Conservation (phyloP, 257 asterid genomes). For the Nicotiana knightiana region DNA sequence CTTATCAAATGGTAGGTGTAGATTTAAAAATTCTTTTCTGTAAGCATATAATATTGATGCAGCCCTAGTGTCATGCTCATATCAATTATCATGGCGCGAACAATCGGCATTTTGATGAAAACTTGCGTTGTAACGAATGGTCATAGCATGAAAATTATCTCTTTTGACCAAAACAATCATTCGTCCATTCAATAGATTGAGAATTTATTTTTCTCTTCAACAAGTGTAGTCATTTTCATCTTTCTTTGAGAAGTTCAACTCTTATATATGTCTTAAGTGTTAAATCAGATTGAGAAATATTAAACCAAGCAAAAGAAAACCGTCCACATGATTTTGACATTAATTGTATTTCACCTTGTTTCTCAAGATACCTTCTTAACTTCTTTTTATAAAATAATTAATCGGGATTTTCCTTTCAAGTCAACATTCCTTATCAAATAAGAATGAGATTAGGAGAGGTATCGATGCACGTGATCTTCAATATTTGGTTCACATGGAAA, state of each 20-base stretch:
- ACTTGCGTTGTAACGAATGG: not conserved
- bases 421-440: slow-evolving; percentile 14
- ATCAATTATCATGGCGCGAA: not conserved
- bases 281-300: not conserved
- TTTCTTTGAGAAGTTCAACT: not conserved
- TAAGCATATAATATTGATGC: not conserved
- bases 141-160: not conserved
- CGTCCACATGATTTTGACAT: not conserved
- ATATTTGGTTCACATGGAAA: slow-evolving; percentile 22
- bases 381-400: not conserved
- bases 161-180: not conserved
- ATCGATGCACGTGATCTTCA: slow-evolving; percentile 20
- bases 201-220: not conserved
- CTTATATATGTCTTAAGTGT: not conserved
- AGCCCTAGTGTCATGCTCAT: not conserved
- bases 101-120: not conserved
- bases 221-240: not conserved
- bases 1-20: not conserved
- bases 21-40: not conserved
- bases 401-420: slow-evolving; percentile 12
- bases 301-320: not conserved
- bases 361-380: not conserved
- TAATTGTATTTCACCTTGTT: not conserved
- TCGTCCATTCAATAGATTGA: not conserved
- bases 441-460: slow-evolving; percentile 9